phyloP scores from a whole-genome alignment of 1,284 basidiomycete genomes.

The Moniliophthora roreri region DNA sequence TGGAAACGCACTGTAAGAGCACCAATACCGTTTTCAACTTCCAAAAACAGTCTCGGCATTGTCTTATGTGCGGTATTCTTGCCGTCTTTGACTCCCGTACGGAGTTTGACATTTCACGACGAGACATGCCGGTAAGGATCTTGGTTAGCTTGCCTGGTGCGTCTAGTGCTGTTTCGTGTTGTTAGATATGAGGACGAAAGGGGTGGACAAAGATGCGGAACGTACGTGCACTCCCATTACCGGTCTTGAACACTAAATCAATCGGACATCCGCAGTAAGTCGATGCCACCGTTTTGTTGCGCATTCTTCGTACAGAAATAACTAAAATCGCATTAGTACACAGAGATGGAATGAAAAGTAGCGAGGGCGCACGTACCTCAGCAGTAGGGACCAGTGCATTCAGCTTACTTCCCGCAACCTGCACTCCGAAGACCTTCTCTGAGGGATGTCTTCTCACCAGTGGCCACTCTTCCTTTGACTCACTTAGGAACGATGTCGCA shows the following conservation, averaged over 20 bases:
- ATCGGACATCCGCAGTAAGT: constrained; percentile 99
- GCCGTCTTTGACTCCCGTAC: constrained; percentile 89
- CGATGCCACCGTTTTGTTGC: constrained; percentile 50
- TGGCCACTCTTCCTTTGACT: constrained; percentile 90
- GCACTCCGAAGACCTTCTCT: constrained; percentile 90
- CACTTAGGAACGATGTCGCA: constrained; percentile 77
- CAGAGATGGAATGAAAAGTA: too few species aligned
- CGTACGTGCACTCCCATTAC: constrained; percentile 86
- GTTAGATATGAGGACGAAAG: too few species aligned
- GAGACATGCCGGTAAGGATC: constrained; percentile 91
- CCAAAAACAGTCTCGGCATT: constrained; percentile 86
- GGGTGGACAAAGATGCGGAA: too few species aligned
- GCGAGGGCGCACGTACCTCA: constrained; percentile 83
- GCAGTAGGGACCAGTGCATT: constrained; percentile 78
- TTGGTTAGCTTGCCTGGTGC: too few species aligned
- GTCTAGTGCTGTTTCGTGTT: too few species aligned
- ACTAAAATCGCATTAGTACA: too few species aligned
- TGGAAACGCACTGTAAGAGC: constrained; percentile 68
- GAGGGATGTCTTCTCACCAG: constrained; percentile 85
- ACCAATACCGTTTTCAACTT: constrained; percentile 74
- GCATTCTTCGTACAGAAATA: constrained; percentile 47
- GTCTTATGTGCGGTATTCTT: constrained; percentile 89
- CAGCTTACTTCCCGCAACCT: constrained; percentile 81
- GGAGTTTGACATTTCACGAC: constrained; percentile 92
- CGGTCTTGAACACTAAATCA: constrained; percentile 91